Evolutionary conservation across 352 stramenopile genomes (phyloP).

Genomic region (Globisporangium canariense): DNA sequence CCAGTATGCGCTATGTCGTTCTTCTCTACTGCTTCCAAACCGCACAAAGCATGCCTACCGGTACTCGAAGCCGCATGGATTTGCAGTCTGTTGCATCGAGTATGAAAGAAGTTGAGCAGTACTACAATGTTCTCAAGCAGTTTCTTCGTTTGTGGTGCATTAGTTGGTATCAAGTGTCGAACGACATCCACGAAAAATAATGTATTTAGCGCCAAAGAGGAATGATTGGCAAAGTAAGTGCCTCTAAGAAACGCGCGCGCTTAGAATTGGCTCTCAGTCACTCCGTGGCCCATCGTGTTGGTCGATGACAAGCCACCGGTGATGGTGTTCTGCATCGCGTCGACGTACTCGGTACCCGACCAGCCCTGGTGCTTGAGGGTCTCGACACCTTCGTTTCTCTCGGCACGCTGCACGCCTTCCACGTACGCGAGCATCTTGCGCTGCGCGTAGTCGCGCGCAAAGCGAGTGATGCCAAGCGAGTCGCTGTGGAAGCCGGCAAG

Average conservation of each 20-base stretch:
- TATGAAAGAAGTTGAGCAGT: too few species aligned
- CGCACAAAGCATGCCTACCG: too few species aligned
- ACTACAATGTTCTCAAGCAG: background rate
- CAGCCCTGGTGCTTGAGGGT: conserved; percentile 98
- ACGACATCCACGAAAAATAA: conserved; percentile 9
- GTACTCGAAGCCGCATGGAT: too few species aligned
- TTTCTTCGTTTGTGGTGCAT: background rate
- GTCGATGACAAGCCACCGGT: conserved; percentile 95
- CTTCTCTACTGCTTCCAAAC: too few species aligned
- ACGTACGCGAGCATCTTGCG: conserved; percentile 95
- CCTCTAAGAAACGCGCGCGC: background rate
- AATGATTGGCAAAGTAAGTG: background rate
- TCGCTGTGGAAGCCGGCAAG: conserved; percentile 98
- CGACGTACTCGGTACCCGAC: conserved; percentile 96
- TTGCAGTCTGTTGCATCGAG: too few species aligned
- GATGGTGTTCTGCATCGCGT: conserved; percentile 95
- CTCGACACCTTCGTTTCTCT: conserved; percentile 93
- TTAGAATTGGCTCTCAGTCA: conserved; percentile 97
- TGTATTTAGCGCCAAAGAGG: conserved; percentile 7
- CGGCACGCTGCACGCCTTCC: conserved; percentile 94
- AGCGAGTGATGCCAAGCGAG: conserved; percentile 94
- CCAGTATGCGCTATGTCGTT: too few species aligned
- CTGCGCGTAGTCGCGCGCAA: conserved; percentile 90
- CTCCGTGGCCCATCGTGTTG: conserved; percentile 96
- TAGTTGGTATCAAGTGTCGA: background rate